Evolutionary conservation across 306 rosid genomes (phyloP), one percentile per base, ranked within the genome.

Genomic region (Cicer chorassanicum): DNA sequence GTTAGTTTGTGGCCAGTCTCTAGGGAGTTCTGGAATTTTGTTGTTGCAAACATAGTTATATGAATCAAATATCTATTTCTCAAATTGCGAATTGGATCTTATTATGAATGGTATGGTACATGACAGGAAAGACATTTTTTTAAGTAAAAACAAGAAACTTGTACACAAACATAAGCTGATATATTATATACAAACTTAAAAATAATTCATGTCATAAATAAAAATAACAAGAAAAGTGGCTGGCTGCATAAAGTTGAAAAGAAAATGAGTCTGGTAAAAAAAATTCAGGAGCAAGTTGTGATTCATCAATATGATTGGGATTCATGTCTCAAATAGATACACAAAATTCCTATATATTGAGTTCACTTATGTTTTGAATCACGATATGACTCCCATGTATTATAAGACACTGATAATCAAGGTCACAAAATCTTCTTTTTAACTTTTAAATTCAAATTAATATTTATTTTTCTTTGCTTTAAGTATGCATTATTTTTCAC

Each of bases 1-100:
- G 99, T 94, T 80, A 85, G 96, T 90, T 81, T 43, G 70, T 74
- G 68, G 55, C 56, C 75, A 19, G 19, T 60, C 57, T 75, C 59
- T 76, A 44, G 41, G 67, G 71, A 84, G 59, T 49, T 79, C 43
- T 53, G 68, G 48, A 63, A 71, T 18, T 75, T 75, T 43, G 40
- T 61, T 50, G 19, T 40, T 40, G 41, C 68, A 74, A 12, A 12
- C 41, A 36, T 34, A 29, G 7, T 29, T 29, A 7, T 29, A 59
- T 34, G 2, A 59, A 34, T 59, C 10, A 34, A 29, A 12, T 15
- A 34, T 4, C 10, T 12, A 36, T 59, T 29, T 59, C 42, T 7
- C 18, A 59, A 59, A 50, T 50, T 16, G 2, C 14, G 19, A 14
- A 50, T 50, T 50, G 55, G 14, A 14, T 50, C 55, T 50, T 50